Conservation (phyloP, 2,329 filamentous ascomycete genomes). For the Stemphylium vesicarium region DNA sequence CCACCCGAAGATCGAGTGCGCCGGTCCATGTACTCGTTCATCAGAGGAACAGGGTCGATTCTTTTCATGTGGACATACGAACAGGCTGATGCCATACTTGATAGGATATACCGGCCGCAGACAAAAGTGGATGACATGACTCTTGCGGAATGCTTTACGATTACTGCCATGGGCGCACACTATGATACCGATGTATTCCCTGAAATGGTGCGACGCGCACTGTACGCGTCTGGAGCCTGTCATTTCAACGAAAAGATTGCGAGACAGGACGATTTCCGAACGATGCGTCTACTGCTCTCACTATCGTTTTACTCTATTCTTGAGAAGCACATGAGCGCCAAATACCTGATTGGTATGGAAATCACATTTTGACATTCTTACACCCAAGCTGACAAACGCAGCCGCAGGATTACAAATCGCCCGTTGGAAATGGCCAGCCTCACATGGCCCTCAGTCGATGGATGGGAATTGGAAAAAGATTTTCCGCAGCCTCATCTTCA, state of each 20-base stretch:
- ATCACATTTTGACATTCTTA: not conserved
- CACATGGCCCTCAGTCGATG: constrained; percentile 5
- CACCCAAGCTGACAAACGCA: constrained; percentile 17
- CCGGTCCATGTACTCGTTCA: constrained; percentile 44
- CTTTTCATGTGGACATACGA: constrained; percentile 45
- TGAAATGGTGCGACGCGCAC: constrained; percentile 35
- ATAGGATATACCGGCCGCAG: constrained; percentile 43
- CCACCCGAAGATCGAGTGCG: constrained; percentile 39
- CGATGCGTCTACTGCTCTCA: constrained; percentile 45
- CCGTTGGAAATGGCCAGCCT: constrained; percentile 37
- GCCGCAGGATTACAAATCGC: constrained; percentile 47
- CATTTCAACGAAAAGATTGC: constrained; percentile 44
- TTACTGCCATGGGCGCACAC: constrained; percentile 47
- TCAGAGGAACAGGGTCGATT: constrained; percentile 45
- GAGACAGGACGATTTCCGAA: constrained; percentile 38
- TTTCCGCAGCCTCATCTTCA: constrained; percentile 46
- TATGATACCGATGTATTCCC: constrained; percentile 47
- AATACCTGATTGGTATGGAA: constrained; percentile 45
- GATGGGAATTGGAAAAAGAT: constrained; percentile 37
- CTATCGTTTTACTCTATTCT: constrained; percentile 47
- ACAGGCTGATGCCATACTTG: constrained; percentile 42
- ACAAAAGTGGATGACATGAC: constrained; percentile 39
- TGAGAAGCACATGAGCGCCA: constrained; percentile 49
- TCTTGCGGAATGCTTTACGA: constrained; percentile 44
- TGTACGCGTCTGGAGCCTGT: constrained; percentile 45